phyloP scores from a whole-genome alignment of 2,329 filamentous ascomycete species.

The Trichophyton verrucosum region DNA sequence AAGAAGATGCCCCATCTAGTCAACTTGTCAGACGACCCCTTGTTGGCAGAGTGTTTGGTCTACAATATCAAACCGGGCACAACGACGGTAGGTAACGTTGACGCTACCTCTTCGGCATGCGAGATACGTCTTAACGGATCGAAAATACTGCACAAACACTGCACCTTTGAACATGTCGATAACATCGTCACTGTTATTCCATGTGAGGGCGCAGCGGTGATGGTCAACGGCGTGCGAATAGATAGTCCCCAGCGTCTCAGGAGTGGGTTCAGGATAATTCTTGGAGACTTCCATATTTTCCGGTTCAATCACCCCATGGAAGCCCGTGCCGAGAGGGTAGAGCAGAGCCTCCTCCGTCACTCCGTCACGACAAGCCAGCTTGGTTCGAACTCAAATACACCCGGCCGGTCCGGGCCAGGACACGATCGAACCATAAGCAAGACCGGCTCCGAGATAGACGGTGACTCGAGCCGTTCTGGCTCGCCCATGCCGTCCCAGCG shows the following conservation, averaged over 20 bases:
- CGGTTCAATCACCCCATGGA: constrained; percentile 97
- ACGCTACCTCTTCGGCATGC: constrained; percentile 59
- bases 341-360: constrained; percentile 76
- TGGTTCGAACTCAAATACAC: constrained; percentile 52
- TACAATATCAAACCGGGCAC: constrained; percentile 96
- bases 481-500: constrained; percentile 63
- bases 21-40: constrained; percentile 87
- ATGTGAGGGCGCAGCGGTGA: constrained; percentile 82
- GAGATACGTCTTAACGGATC: constrained; percentile 92
- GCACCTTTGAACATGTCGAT: constrained; percentile 84
- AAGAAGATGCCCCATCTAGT: constrained; percentile 99
- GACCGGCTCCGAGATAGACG: constrained; percentile 62
- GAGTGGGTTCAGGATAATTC: constrained; percentile 86
- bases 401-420: constrained; percentile 39
- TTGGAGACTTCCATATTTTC: constrained; percentile 95
- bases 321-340: constrained; percentile 79
- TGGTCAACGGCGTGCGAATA: constrained; percentile 92
- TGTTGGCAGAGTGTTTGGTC: constrained; percentile 88
- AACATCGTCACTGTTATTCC: constrained; percentile 87
- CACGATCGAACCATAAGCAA: constrained; percentile 76
- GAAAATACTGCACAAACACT: constrained; percentile 85
- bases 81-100: constrained; percentile 88
- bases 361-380: constrained; percentile 56
- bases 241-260: constrained; percentile 73
- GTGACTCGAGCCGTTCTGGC: constrained; percentile 56